Conservation (phyloP, 257 asterid genomes). For the Nicotiana paniculata region DNA sequence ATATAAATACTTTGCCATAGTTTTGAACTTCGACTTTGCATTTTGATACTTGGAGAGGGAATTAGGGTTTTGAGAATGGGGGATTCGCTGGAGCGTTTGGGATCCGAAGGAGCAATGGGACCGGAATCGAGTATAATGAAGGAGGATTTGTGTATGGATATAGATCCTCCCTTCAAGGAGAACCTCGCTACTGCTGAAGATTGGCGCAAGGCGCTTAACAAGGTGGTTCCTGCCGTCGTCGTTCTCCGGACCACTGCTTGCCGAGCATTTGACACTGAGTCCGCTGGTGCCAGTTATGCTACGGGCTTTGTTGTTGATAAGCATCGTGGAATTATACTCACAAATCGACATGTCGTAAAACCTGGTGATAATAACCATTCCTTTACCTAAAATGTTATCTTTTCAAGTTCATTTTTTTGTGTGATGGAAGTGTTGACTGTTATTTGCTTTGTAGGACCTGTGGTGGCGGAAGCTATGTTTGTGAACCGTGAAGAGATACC, state of each 20-base stretch:
- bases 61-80: conserved; percentile 3
- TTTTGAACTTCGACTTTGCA: not conserved
- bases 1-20: not conserved
- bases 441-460: conserved; percentile 55
- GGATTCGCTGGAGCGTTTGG: conserved; percentile 1
- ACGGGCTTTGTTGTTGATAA: conserved; percentile 93
- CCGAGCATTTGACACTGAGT: conserved; percentile 89
- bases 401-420: not conserved
- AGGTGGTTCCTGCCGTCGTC: conserved; percentile 92
- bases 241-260: conserved; percentile 94
- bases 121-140: conserved; percentile 71
- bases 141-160: conserved; percentile 84
- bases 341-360: conserved; percentile 93
- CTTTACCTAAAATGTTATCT: not conserved
- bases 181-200: conserved; percentile 72
- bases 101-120: conserved; percentile 53
- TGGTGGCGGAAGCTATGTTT: conserved; percentile 97
- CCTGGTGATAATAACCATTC: conserved; percentile 42
- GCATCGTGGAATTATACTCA: conserved; percentile 85
- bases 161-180: conserved; percentile 77
- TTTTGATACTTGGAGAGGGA: not conserved
- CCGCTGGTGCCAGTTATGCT: conserved; percentile 92
- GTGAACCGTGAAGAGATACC: conserved; percentile 94
- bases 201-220: conserved; percentile 84
- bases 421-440: not conserved